A percentile compares a stretch with the other conserved stretches of the same genome.
phyloP scores from a whole-genome alignment of 768 basidiomycete species.

The Termitomyces sp. region DNA sequence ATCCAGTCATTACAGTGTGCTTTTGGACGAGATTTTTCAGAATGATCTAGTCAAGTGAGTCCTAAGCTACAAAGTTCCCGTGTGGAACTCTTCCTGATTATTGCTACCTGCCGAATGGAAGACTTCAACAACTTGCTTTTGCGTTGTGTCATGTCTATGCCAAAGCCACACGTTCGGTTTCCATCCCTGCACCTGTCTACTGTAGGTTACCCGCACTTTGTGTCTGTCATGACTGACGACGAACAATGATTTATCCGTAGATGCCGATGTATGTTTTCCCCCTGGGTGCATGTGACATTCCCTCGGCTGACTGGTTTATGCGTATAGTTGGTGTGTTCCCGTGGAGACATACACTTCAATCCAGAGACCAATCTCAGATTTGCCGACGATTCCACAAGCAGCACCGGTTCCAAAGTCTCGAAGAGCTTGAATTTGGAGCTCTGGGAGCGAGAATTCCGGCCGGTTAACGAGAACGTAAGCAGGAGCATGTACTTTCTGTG shows the following conservation, averaged over 20 bases:
- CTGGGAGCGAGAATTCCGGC: conserved; percentile 20
- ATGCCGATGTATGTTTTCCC: conserved; percentile 45
- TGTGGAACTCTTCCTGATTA: conserved; percentile 1
- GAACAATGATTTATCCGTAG: conserved; percentile 23
- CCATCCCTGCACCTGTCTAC: conserved; percentile 67
- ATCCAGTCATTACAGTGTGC: conserved; percentile 53
- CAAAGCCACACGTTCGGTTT: conserved; percentile 65
- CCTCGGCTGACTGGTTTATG: conserved; percentile 3
- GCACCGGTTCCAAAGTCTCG: conserved; percentile 8
- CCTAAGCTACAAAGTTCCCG: conserved; percentile 11
- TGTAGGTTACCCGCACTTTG: conserved; percentile 37
- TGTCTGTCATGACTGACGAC: conserved; percentile 1
- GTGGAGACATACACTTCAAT: conserved; percentile 45
- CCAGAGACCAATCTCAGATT: conserved; percentile 14
- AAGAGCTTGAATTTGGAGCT: conserved; percentile 15
- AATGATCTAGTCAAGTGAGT: conserved; percentile 18
- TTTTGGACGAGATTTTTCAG: conserved; percentile 33
- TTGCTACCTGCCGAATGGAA: conserved; percentile 1
- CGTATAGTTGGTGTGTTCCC: conserved; percentile 45
- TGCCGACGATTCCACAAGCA: conserved; percentile 20
- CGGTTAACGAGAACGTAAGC: conserved; percentile 12
- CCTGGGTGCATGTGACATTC: conserved; percentile 3
- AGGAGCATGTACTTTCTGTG: conserved; percentile 22
- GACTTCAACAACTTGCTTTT: conserved; percentile 41
- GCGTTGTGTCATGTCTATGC: conserved; percentile 67